Conservation (phyloP, 1,139 yeast genomes). For the Saccharomyces hybrid region DNA sequence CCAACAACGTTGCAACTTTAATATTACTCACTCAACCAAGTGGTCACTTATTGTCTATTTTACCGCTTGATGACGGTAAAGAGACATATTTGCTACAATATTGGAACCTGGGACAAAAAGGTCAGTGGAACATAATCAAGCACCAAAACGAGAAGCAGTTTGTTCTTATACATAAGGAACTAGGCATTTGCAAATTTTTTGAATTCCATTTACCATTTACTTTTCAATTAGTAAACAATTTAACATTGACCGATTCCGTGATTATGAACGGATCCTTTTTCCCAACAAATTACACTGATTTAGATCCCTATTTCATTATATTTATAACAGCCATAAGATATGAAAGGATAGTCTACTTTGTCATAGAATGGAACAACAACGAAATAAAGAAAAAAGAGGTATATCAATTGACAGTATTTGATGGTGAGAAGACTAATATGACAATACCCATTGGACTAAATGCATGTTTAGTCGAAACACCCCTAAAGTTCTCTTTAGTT, state of each 20-base stretch:
- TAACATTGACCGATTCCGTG: slow-evolving; percentile 14
- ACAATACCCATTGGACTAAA: slow-evolving; percentile 16
- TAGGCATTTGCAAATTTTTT: slow-evolving; percentile 20
- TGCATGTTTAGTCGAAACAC: background rate
- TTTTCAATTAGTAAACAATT: slow-evolving; percentile 19
- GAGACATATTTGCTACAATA: slow-evolving; percentile 12
- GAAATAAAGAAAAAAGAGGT: slow-evolving; percentile 16
- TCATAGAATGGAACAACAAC: slow-evolving; percentile 21
- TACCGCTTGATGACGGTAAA: slow-evolving; percentile 5
- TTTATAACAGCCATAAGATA: slow-evolving; percentile 17
- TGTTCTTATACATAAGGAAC: slow-evolving; percentile 12
- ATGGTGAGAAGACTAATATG: slow-evolving; percentile 12
- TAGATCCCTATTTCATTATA: slow-evolving; percentile 11
- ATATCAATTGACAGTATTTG: slow-evolving; percentile 20
- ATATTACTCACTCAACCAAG: slow-evolving; percentile 12
- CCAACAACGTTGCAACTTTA: slow-evolving; percentile 6
- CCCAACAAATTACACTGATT: slow-evolving; percentile 3
- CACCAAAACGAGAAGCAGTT: slow-evolving; percentile 14
- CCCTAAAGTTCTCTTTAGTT: slow-evolving; percentile 9
- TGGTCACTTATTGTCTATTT: slow-evolving; percentile 15
- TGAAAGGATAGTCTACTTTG: slow-evolving; percentile 18
- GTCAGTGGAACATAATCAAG: slow-evolving; percentile 17
- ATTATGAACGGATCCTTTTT: slow-evolving; percentile 15
- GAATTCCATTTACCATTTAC: slow-evolving; percentile 9
- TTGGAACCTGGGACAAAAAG: slow-evolving; percentile 12